Evolutionary conservation across 306 rosid species (phyloP).

Genomic region (Herpetospermum pedunculosum): DNA sequence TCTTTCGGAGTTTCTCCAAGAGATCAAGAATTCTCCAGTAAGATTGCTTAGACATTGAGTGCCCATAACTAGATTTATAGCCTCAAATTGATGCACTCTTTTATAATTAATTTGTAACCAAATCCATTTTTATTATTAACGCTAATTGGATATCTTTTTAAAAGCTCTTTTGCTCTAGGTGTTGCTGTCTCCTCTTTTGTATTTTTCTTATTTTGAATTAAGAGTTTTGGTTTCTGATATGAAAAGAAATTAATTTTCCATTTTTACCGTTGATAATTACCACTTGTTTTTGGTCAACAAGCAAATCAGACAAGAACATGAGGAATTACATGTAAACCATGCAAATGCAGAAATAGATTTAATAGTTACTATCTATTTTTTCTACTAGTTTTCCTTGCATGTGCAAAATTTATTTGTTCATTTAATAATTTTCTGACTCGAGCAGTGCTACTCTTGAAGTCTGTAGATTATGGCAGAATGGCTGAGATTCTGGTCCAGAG

Average conservation of each 20-base stretch:
- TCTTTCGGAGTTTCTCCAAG: conserved; percentile 96
- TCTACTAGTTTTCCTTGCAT: not conserved
- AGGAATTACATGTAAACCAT: not conserved
- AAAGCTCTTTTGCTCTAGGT: not conserved
- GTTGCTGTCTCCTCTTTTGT: not conserved
- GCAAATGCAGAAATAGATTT: not conserved
- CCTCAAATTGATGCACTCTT: not conserved
- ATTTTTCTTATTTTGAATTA: not conserved
- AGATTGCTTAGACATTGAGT: conserved; percentile 23
- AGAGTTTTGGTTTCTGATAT: not conserved
- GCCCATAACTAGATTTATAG: not conserved
- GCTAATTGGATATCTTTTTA: not conserved
- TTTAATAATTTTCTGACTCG: conserved; percentile 86
- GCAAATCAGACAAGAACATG: not conserved
- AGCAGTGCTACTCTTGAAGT: conserved; percentile 99
- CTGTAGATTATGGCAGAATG: conserved; percentile 99
- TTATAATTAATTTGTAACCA: not conserved
- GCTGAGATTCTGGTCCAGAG: conserved; percentile 95
- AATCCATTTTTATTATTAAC: not conserved
- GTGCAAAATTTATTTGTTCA: conserved; percentile 38
- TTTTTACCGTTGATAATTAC: not conserved
- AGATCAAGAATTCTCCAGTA: conserved; percentile 98
- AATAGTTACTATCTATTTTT: not conserved
- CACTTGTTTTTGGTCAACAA: not conserved
- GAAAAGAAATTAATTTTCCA: not conserved